Percentiles rank a stretch among this genome's conserved stretches.
Conservation (phyloP, 2,329 filamentous ascomycete genomes). For the Claviceps africana region DNA sequence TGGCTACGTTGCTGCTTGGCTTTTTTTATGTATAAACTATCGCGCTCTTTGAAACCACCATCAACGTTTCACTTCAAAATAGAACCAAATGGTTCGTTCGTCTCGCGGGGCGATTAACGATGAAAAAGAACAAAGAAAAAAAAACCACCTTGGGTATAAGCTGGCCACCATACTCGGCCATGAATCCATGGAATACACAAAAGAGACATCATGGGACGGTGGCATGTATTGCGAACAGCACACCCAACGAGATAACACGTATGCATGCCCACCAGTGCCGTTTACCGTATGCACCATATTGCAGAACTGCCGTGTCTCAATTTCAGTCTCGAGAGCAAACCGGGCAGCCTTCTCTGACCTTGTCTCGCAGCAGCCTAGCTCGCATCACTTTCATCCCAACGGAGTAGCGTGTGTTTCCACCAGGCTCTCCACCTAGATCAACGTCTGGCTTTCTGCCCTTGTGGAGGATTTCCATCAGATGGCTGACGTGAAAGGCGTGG, state of each 20-base stretch:
- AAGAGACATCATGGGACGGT: neutral
- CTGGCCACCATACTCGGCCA: neutral
- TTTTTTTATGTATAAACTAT: neutral
- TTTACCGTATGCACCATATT: neutral
- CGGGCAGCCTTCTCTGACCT: slow-evolving; percentile 51
- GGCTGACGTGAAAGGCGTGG: slow-evolving; percentile 66
- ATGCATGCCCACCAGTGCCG: neutral
- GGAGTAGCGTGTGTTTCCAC: slow-evolving; percentile 39
- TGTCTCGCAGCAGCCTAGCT: slow-evolving; percentile 62
- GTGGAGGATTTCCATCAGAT: slow-evolving; percentile 45
- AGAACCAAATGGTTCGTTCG: neutral
- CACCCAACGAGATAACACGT: neutral
- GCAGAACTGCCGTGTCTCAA: neutral
- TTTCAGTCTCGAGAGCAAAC: slow-evolving; percentile 27
- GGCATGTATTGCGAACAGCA: neutral
- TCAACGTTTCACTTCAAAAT: neutral
- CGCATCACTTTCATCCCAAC: slow-evolving; percentile 81
- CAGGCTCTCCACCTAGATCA: slow-evolving; percentile 28
- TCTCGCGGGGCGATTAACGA: neutral
- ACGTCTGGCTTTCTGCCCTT: slow-evolving; percentile 32
- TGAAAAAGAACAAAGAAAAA: neutral
- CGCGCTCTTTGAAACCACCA: neutral
- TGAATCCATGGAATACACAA: neutral
- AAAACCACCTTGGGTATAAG: neutral
- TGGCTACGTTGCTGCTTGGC: neutral